Base-by-base conservation (phyloP, 2,329 filamentous ascomycete genomes). In the Fusarium goolgardi region DNA sequence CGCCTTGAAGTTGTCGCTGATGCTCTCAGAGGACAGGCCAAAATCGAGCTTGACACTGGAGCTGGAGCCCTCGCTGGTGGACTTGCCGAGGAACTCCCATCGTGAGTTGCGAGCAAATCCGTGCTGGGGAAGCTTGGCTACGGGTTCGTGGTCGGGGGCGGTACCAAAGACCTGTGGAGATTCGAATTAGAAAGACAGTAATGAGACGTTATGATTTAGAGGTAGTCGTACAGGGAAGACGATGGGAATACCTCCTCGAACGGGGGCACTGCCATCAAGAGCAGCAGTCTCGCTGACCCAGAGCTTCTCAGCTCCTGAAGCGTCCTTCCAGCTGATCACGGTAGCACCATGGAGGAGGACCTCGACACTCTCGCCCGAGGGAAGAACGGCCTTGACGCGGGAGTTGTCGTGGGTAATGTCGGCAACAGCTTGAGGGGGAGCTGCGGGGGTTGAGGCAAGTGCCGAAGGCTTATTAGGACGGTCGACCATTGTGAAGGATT, bases 41-140 rank as follows among this genome's bases (percentile, higher is more conserved):
- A 99, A 98, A 82, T 99, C 96, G 63, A 99, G 90, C 85, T 97
- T 97, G 70, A 98, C 90, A 49, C 89, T 90, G 39, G 75, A 88
- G 83, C 75, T 92, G 86, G 65, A 62, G 78, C 80, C 71, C 77
- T 83, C 81, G 70, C 80, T 82, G 54, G 82, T 81, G 43, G 90
- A 93, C 81, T 95, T 96, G 76, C 94, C 94, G 52, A 99, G 85
- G 78, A 96, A 97, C 79, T 98, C 94, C 96, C 96, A 99, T 66
- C 87, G 87, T 45, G 90, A 92, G 75, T 88, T 94, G 73, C 96
- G 93, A 39, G 95, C 96, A 80, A 99, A 97, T 71, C 96, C 96
- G 82, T 98, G 96, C 81, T 97, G 94, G 5, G 94, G 90, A 27
- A 99, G 90, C 69, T 87, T 83, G 52, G 88, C 88, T 29, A 93